These are phyloP conservation scores for Zymoseptoria pseudotritici DNA, from an alignment of 2,329 filamentous ascomycete genomes.

Conservation along the genomic window DNA sequence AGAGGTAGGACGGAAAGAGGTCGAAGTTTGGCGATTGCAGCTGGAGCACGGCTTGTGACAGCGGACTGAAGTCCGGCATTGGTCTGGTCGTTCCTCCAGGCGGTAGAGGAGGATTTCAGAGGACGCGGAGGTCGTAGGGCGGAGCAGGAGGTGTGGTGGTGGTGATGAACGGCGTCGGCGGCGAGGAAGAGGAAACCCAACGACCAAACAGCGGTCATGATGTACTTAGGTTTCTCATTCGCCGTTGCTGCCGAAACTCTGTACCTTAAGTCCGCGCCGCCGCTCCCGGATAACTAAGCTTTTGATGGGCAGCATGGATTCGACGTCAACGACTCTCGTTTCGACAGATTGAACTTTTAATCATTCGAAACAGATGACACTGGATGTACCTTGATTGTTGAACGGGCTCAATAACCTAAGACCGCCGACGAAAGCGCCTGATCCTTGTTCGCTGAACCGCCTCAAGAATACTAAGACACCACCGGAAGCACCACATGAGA, in stretches of 20 bases:
- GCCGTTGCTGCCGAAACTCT: slow-evolving; percentile 1
- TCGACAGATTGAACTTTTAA: neutral
- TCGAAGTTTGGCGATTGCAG: slow-evolving; percentile 3
- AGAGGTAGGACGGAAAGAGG: slow-evolving; percentile 25
- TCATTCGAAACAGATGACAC: neutral
- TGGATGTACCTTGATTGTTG: too few species aligned
- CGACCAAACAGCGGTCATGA: neutral
- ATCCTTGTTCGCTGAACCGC: neutral
- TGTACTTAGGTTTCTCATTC: neutral
- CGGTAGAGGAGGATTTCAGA: neutral
- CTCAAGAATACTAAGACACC: neutral
- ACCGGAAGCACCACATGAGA: neutral
- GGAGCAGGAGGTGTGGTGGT: slow-evolving; percentile 1
- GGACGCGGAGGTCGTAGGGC: neutral
- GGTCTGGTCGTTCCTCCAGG: slow-evolving; percentile 3
- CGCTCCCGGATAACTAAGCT: neutral
- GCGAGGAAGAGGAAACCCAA: neutral
- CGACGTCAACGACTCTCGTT: neutral
- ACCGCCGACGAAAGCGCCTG: neutral
- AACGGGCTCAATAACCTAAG: too few species aligned
- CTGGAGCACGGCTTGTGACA: slow-evolving; percentile 7
- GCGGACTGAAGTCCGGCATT: slow-evolving; percentile 14
- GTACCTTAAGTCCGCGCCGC: neutral
- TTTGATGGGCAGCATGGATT: neutral
- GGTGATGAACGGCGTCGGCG: neutral